Evolutionary conservation across 208 protist genomes (phyloP).

Genomic region (Trichomonas gallinae): DNA sequence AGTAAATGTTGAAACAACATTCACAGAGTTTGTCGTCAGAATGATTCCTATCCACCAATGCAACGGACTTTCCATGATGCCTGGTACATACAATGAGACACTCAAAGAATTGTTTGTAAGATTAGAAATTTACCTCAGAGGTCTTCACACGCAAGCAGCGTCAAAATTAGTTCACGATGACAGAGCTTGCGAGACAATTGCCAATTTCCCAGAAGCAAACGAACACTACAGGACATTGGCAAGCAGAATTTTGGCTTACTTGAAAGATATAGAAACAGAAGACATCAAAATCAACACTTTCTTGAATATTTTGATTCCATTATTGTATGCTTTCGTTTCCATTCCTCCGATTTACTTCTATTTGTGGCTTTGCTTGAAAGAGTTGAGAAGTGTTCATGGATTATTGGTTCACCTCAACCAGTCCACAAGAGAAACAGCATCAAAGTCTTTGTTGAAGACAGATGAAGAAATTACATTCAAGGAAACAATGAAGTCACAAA

Average conservation of each 20-base stretch:
- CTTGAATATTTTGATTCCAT: not conserved
- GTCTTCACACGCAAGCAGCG: not conserved
- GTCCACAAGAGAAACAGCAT: not conserved
- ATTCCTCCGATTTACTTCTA: not conserved
- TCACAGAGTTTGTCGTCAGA: not conserved
- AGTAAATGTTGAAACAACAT: not conserved
- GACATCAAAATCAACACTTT: not conserved
- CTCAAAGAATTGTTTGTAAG: not conserved
- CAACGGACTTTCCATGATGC: not conserved
- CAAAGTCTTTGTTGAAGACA: not conserved
- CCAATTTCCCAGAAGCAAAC: not conserved
- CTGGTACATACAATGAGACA: not conserved
- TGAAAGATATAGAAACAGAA: not conserved
- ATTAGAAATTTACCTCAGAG: not conserved
- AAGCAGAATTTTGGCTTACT: not conserved
- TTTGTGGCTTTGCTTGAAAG: not conserved
- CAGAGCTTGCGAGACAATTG: not conserved
- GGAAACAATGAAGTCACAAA: not conserved
- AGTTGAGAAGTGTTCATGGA: not conserved
- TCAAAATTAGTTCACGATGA: not conserved
- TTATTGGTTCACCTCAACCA: not conserved
- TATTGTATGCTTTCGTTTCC: not conserved
- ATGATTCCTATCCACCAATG: not conserved
- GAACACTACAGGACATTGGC: not conserved
- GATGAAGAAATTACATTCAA: not conserved